phyloP scores from a whole-genome alignment of 805 yeast species.

The Debaryomyces prosopidis region DNA sequence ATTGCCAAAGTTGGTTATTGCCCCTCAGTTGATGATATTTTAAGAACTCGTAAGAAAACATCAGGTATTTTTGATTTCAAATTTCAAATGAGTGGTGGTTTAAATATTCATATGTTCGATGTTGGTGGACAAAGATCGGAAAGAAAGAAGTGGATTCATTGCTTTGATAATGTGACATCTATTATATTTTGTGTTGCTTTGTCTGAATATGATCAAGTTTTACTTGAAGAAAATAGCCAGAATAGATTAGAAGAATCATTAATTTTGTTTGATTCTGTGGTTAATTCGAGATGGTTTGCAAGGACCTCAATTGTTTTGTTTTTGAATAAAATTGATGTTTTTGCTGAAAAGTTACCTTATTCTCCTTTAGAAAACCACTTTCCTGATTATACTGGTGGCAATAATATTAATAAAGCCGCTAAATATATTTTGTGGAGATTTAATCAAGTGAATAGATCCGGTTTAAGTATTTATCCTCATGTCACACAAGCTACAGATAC shows the following conservation, averaged over 20 bases:
- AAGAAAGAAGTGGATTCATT: conserved; percentile 95
- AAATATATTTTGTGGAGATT: conserved; percentile 90
- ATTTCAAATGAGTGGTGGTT: conserved; percentile 65
- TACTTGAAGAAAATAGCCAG: conserved; percentile 73
- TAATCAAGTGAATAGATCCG: conserved; percentile 79
- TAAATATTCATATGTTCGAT: conserved; percentile 56
- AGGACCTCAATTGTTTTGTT: conserved; percentile 84
- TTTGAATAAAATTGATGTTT: conserved; percentile 86
- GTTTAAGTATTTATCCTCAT: conserved; percentile 82
- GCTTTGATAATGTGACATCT: conserved; percentile 88
- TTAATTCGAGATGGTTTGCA: conserved; percentile 90
- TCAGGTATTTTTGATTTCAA: conserved; percentile 87
- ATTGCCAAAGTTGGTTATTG: conserved; percentile 60
- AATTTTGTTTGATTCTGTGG: conserved; percentile 84
- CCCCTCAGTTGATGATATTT: conserved; percentile 75
- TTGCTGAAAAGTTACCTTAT: conserved; percentile 78
- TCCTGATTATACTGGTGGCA: conserved; percentile 92
- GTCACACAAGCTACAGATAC: conserved; percentile 96
- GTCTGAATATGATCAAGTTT: conserved; percentile 85
- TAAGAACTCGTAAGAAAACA: conserved; percentile 87
- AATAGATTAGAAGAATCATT: conserved; percentile 81
- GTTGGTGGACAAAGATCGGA: conserved; percentile 97
- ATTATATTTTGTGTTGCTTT: conserved; percentile 90
- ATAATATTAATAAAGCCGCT: conserved; percentile 85
- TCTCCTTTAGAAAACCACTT: conserved; percentile 82